Evolutionary conservation across 225 moss, liverwort and hornwort species (phyloP), one percentile per base, ranked within the genome.

Genomic region (Polytrichum commune): DNA sequence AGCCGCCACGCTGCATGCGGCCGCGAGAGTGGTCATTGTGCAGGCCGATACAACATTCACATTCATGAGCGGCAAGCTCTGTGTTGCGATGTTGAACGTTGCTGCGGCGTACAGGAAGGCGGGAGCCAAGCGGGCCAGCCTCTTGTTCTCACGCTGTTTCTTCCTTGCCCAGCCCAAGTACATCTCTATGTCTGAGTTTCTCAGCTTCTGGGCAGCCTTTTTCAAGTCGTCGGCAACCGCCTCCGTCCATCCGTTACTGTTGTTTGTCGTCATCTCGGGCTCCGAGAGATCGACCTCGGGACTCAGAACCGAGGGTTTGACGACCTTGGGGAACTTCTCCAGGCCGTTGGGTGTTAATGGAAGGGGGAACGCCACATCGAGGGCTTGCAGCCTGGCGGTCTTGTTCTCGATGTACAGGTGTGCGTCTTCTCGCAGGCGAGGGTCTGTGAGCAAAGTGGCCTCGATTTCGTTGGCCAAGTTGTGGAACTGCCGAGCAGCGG

Each of bases 281-380:
- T 68, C 73, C 19, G 74, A 55, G 18, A 78, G 73, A 61, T 79
- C 65, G 35, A 60, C 76, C 0, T 68, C 60, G 0, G 53, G 25
- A 6, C 26, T 58, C 4, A 80, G 54, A 5, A 56, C 18, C 13
- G 85, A 65, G n/a, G 67, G 58, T 16, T 19, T 29, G 16, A 93
- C 80, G 19, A 69, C 18, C 67, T 19, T 53, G 0, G 92, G 92
- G 72, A 92, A 90, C 63, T 85, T 90, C 38, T 80, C 82, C 5
- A 84, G 71, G 3, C 80, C 92, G 13, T 24, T 53, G 0, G 90
- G 92, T 3, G 26, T 73, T 33, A 88, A 71, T 8, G 88, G 90
- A 6, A 93, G 78, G 16, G 90, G 90, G 30, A 81, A 90, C 9
- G 86, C 79, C 7, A 4, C n/a, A 68, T 90, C 88, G 7, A 87